phyloP scores from a whole-genome alignment of 495 filamentous ascomycete species.

The Podospora anserina region DNA sequence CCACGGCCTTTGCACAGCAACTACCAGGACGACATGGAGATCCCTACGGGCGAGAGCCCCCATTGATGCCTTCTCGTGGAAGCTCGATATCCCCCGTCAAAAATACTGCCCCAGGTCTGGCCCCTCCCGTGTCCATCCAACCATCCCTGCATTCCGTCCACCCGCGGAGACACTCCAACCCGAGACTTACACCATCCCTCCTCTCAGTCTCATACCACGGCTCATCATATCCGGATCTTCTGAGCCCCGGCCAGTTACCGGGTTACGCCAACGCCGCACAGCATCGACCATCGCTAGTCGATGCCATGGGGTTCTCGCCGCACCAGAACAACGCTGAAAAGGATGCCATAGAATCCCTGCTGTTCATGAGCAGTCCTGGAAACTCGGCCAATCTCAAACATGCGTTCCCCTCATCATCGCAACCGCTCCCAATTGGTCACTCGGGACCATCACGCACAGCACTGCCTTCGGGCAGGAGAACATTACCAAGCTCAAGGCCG shows the following conservation, averaged over 20 bases:
- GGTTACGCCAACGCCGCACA: slow-evolving; percentile 19
- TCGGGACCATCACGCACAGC: slow-evolving; percentile 33
- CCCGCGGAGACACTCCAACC: slow-evolving; percentile 40
- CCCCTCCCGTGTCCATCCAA: slow-evolving; percentile 37
- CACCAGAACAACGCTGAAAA: slow-evolving; percentile 63
- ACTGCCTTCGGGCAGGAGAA: slow-evolving; percentile 45
- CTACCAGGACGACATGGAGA: slow-evolving; percentile 19
- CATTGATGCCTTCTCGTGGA: slow-evolving; percentile 18
- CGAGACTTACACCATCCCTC: slow-evolving; percentile 37
- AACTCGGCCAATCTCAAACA: slow-evolving; percentile 62
- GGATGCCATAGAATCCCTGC: slow-evolving; percentile 80
- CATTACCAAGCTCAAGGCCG: slow-evolving; percentile 43
- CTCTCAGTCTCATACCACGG: slow-evolving; percentile 38
- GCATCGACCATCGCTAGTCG: slow-evolving; percentile 57
- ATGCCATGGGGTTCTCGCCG: slow-evolving; percentile 54
- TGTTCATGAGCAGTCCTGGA: slow-evolving; percentile 84
- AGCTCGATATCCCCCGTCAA: slow-evolving; percentile 32
- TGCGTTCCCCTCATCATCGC: slow-evolving; percentile 39
- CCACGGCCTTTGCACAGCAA: slow-evolving; percentile 29
- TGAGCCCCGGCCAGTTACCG: slow-evolving; percentile 39
- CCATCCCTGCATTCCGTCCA: slow-evolving; percentile 30
- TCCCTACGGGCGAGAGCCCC: slow-evolving; percentile 19
- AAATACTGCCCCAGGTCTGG: slow-evolving; percentile 28
- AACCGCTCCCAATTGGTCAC: slow-evolving; percentile 29
- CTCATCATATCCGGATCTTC: slow-evolving; percentile 34